A percentile compares a stretch with the other conserved stretches of the same genome.
phyloP scores from a whole-genome alignment of 106 monocot genomes.

The Gastrodia elata region DNA sequence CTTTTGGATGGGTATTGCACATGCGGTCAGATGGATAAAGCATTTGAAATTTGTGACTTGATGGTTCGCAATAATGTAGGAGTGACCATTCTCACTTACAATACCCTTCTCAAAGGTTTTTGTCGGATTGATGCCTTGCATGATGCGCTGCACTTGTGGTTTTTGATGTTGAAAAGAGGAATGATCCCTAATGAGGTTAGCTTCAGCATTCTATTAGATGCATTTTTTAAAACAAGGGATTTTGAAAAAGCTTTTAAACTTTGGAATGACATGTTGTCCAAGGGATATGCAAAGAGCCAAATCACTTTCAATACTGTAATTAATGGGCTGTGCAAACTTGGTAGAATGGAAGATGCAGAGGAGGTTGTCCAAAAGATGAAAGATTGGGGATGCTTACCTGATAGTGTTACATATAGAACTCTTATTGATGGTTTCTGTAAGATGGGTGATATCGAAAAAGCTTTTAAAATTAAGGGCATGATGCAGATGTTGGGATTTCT shows the following conservation, averaged over 20 bases:
- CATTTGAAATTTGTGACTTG: conserved; percentile 55
- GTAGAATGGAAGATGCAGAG: conserved; percentile 61
- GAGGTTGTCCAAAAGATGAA: conserved; percentile 57
- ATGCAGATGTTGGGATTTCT: conserved; percentile 56
- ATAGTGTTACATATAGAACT: conserved; percentile 59
- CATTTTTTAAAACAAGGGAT: conserved; percentile 60
- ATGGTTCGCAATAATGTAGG: conserved; percentile 51
- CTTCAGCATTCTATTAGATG: conserved; percentile 67
- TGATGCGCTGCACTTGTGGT: conserved; percentile 82
- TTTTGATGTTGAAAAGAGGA: conserved; percentile 78
- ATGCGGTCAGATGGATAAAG: conserved; percentile 53
- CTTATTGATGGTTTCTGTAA: conserved; percentile 81
- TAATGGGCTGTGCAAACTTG: conserved; percentile 73
- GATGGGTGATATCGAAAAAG: conserved; percentile 47
- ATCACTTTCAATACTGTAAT: conserved; percentile 63
- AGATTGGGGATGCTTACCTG: conserved; percentile 57
- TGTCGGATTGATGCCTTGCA: conserved; percentile 33
- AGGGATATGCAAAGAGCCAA: conserved; percentile 57
- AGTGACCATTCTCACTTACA: conserved; percentile 59
- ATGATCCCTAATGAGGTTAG: conserved; percentile 82
- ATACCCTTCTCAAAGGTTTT: conserved; percentile 77
- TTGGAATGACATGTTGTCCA: conserved; percentile 67
- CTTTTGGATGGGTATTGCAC: conserved; percentile 76
- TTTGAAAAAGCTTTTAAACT: conserved; percentile 51
- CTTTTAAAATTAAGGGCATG: conserved; percentile 40